A percentile compares a stretch with the other conserved stretches of the same genome.
These are phyloP conservation scores for Calcarisporium arbuscula DNA, from an alignment of 2,329 filamentous ascomycete species.

Conservation along the genomic window DNA sequence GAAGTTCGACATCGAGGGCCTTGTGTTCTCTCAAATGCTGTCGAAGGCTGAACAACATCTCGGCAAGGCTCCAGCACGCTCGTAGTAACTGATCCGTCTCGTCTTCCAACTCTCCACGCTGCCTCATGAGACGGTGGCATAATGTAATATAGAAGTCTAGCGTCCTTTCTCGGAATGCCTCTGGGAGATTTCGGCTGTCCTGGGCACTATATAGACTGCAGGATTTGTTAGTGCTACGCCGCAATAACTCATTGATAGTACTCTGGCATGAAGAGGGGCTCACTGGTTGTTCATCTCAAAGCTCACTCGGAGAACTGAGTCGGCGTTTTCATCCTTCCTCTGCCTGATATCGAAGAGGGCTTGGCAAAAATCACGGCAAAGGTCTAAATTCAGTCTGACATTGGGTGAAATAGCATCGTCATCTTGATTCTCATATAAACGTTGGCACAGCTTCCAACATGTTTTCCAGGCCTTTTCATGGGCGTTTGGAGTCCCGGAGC, in stretches of 20 bases:
- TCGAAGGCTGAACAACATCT: constrained; percentile 86
- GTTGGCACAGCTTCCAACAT: constrained; percentile 89
- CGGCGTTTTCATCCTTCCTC: constrained; percentile 69
- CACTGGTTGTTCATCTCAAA: constrained; percentile 93
- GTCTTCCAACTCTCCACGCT: constrained; percentile 68
- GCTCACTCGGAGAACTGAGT: constrained; percentile 84
- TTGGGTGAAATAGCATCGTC: constrained; percentile 61
- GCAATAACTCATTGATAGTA: too few relatives aligned
- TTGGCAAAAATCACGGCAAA: constrained; percentile 90
- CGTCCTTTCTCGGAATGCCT: constrained; percentile 82
- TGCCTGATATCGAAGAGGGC: constrained; percentile 80
- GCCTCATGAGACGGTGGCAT: constrained; percentile 95
- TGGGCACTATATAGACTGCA: constrained; percentile 78
- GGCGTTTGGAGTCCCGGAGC: constrained; percentile 64
- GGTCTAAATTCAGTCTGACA: constrained; percentile 69
- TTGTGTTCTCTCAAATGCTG: constrained; percentile 73
- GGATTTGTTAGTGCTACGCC: constrained; percentile 20
- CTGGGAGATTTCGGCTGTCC: constrained; percentile 69
- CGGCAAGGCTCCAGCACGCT: constrained; percentile 84
- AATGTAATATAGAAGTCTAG: constrained; percentile 92
- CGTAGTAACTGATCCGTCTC: constrained; percentile 80
- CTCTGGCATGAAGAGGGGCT: constrained; percentile 19
- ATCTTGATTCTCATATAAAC: constrained; percentile 75
- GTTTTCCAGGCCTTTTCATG: constrained; percentile 89
- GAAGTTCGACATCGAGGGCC: constrained; percentile 70